Conservation (phyloP, 331 rosid species). For the Prunus yedoensis region DNA sequence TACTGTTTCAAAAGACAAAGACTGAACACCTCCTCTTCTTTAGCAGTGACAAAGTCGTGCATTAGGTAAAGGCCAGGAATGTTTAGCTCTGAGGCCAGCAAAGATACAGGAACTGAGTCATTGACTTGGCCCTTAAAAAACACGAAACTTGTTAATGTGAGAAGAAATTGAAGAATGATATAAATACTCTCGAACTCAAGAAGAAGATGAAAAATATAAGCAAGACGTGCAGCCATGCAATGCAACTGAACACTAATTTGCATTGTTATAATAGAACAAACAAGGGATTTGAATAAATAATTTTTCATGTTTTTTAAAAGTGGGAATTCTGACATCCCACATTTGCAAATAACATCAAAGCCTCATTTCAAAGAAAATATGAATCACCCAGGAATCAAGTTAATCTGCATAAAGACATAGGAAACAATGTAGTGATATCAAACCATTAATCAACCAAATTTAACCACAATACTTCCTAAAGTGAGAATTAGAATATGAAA, state of each 20-base stretch:
- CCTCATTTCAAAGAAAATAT: neutral
- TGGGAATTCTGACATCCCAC: neutral
- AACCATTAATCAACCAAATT: too few relatives aligned
- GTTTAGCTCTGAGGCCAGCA: slow-evolving; percentile 62
- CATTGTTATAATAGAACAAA: too few relatives aligned
- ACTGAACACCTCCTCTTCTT: slow-evolving; percentile 67
- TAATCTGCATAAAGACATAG: neutral
- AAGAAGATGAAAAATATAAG: too few relatives aligned
- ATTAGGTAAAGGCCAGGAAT: slow-evolving; percentile 79
- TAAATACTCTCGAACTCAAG: neutral
- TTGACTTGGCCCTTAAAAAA: slow-evolving; percentile 41
- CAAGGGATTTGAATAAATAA: too few relatives aligned
- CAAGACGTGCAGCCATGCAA: too few relatives aligned
- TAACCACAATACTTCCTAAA: too few relatives aligned
- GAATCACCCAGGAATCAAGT: neutral
- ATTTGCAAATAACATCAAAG: neutral
- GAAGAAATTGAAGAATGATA: neutral
- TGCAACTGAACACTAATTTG: too few relatives aligned
- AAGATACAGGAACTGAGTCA: slow-evolving; percentile 62
- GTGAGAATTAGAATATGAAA: too few relatives aligned
- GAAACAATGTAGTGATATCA: neutral
- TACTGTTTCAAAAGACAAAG: neutral
- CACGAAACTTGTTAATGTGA: slow-evolving; percentile 17
- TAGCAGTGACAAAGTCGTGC: slow-evolving; percentile 61
- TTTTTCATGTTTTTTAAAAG: too few relatives aligned